Evolutionary conservation across 78 protist species (phyloP).

Genomic region (Tieghemostelium lacteum): DNA sequence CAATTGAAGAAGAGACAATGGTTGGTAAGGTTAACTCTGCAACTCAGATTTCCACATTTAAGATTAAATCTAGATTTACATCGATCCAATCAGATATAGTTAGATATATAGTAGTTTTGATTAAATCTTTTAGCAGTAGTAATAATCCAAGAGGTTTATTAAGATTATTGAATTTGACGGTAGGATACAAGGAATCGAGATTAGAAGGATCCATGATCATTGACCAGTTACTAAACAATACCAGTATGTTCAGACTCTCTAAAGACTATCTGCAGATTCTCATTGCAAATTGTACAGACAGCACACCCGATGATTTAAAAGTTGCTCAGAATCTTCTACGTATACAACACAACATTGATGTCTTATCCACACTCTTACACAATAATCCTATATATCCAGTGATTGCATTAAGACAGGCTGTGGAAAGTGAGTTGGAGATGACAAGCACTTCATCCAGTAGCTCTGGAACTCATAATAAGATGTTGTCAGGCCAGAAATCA

Average conservation of each 20-base stretch:
- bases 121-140: neutral
- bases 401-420: slow-evolving; percentile 50
- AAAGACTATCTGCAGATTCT: slow-evolving; percentile 41
- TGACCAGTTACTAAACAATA: slow-evolving; percentile 31
- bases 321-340: slow-evolving; percentile 46
- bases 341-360: slow-evolving; percentile 29
- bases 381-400: slow-evolving; percentile 49
- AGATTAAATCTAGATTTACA: slow-evolving; percentile 38
- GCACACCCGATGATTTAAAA: slow-evolving; percentile 28
- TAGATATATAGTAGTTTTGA: slow-evolving; percentile 33
- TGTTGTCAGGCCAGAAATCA: slow-evolving; percentile 9
- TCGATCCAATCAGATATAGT: slow-evolving; percentile 27
- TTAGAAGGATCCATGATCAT: slow-evolving; percentile 57
- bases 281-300: neutral
- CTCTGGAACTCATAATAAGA: slow-evolving; percentile 1
- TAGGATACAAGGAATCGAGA: slow-evolving; percentile 68
- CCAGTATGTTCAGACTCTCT: slow-evolving; percentile 52
- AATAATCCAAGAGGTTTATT: slow-evolving; percentile 46
- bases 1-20: too few species aligned
- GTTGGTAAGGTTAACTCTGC: neutral
- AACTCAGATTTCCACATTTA: neutral
- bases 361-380: slow-evolving; percentile 19
- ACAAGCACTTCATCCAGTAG: neutral
- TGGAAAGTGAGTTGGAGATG: slow-evolving; percentile 38
- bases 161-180: slow-evolving; percentile 43